These are phyloP conservation scores for Trichothecium sympodiale DNA, from an alignment of 2,329 filamentous ascomycete genomes.

Conservation along the genomic window DNA sequence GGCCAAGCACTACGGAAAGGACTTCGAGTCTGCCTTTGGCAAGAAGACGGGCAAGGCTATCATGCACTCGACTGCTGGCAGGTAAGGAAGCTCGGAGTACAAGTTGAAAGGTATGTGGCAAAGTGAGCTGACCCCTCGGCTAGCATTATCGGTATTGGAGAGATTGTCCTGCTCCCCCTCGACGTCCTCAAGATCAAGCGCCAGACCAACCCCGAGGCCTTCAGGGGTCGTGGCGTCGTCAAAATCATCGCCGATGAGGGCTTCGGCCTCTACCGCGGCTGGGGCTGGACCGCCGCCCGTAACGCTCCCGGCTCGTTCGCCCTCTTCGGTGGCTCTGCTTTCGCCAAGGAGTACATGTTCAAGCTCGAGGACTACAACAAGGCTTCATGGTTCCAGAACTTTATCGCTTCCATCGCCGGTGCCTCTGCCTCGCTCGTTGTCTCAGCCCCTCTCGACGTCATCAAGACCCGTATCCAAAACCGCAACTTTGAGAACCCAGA, in stretches of 20 bases:
- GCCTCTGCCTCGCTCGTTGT: conserved; percentile 92
- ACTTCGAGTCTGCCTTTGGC: conserved; percentile 84
- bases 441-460: conserved; percentile 91
- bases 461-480: conserved; percentile 98
- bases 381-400: conserved; percentile 91
- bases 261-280: conserved; percentile 89
- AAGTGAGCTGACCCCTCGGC: neutral
- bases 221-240: conserved; percentile 84
- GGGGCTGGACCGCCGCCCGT: conserved; percentile 93
- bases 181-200: conserved; percentile 99
- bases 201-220: conserved; percentile 97
- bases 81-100: conserved; percentile 33
- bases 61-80: conserved; percentile 92
- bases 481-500: conserved; percentile 97
- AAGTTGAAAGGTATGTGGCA: neutral
- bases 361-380: conserved; percentile 88
- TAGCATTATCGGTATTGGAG: conserved; percentile 90
- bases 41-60: conserved; percentile 97
- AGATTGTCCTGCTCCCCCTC: conserved; percentile 88
- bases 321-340: conserved; percentile 93
- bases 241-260: conserved; percentile 89
- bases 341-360: conserved; percentile 95
- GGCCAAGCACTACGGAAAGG: conserved; percentile 62
- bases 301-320: conserved; percentile 97
- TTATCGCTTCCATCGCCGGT: conserved; percentile 89